Conservation (phyloP, 495 filamentous ascomycete genomes). For the Xylaria castorea region DNA sequence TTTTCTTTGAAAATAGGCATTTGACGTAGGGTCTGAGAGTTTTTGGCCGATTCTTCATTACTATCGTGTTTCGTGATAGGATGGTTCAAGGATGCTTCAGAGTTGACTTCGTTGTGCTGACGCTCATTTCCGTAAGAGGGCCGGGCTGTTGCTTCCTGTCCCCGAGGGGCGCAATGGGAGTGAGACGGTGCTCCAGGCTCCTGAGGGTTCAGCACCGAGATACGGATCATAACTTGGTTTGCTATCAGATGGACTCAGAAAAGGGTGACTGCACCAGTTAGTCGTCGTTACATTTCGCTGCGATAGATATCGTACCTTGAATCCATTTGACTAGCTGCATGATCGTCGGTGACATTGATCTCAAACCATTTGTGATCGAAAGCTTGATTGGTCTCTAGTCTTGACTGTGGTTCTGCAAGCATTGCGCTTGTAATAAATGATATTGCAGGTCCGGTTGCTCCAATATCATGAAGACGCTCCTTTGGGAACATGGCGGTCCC, state of each 20-base stretch:
- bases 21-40: background rate
- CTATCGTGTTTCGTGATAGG: background rate
- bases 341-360: background rate
- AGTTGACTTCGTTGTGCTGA: background rate
- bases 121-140: background rate
- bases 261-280: slow-evolving; percentile 2
- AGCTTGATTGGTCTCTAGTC: background rate
- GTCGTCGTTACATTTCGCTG: background rate
- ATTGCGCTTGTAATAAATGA: slow-evolving; percentile 11
- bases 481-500: background rate
- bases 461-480: background rate
- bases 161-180: background rate
- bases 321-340: background rate
- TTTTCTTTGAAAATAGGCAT: background rate
- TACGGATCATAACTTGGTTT: background rate
- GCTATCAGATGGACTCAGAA: background rate
- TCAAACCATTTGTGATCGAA: slow-evolving; percentile 8
- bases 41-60: background rate
- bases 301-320: background rate
- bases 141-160: background rate
- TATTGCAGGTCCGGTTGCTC: background rate
- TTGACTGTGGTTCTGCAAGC: background rate
- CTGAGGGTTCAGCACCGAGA: background rate
- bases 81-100: background rate
- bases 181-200: background rate